Evolutionary conservation across 148 eudicot genomes (phyloP).

Genomic region (Persicaria tinctoria): DNA sequence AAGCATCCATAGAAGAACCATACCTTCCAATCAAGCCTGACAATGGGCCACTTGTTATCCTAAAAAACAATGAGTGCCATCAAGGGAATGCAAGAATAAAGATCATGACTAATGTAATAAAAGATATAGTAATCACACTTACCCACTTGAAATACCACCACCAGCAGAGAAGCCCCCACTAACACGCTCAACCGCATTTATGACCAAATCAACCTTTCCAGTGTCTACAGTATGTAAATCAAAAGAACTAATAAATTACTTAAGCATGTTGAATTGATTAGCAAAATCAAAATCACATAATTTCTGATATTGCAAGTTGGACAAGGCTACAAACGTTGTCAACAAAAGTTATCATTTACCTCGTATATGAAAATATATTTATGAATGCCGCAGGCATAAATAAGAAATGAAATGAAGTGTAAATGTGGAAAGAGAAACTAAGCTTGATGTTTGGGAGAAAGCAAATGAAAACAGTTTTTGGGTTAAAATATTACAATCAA

Average conservation of each 20-base stretch:
- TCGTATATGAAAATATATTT: neutral
- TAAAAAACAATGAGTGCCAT: slow-evolving; percentile 21
- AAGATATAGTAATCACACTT: slow-evolving; percentile 19
- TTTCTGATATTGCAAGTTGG: neutral
- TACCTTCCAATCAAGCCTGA: slow-evolving; percentile 99
- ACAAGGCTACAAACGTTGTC: neutral
- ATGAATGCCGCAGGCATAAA: neutral
- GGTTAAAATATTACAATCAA: neutral
- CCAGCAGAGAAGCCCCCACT: slow-evolving; percentile 99
- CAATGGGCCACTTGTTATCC: slow-evolving; percentile 94
- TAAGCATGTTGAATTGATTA: neutral
- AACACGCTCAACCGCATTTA: slow-evolving; percentile 94
- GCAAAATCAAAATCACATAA: neutral
- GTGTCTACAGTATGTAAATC: slow-evolving; percentile 37
- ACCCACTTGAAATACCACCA: slow-evolving; percentile 99
- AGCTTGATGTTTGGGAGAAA: neutral
- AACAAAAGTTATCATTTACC: neutral
- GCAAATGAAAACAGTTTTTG: neutral
- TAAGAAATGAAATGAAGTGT: neutral
- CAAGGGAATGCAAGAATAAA: neutral
- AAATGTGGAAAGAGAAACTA: neutral
- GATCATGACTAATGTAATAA: neutral
- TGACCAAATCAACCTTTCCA: slow-evolving; percentile 91
- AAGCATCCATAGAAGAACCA: neutral
- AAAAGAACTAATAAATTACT: neutral